Conservation (phyloP, 1,284 basidiomycete genomes). For the Wolfiporia cocos region DNA sequence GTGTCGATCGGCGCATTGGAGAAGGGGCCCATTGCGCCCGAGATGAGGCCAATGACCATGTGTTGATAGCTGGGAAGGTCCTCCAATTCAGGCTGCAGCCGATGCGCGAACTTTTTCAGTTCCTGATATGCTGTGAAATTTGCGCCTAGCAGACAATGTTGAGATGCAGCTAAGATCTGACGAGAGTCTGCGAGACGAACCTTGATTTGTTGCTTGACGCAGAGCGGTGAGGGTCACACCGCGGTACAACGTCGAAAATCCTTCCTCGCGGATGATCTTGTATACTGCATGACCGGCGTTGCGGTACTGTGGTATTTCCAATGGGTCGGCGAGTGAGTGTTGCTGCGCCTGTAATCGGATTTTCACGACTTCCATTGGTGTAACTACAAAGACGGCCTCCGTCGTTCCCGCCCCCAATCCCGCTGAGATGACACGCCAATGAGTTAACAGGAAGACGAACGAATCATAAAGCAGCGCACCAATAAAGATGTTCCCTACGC, state of each 20-base stretch:
- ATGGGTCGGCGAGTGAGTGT: constrained; percentile 94
- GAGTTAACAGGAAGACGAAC: too few species aligned
- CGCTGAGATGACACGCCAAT: constrained; percentile 14
- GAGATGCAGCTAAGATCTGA: too few species aligned
- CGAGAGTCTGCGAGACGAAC: too few species aligned
- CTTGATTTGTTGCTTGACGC: constrained; percentile 97
- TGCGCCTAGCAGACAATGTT: constrained; percentile 53
- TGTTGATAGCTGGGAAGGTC: constrained; percentile 93
- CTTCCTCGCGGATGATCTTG: constrained; percentile 93
- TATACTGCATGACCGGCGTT: constrained; percentile 97
- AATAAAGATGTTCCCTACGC: constrained; percentile 73
- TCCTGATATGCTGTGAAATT: constrained; percentile 99
- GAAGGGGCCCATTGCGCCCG: constrained; percentile 96
- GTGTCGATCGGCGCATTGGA: constrained; percentile 98
- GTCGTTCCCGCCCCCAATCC: constrained; percentile 93
- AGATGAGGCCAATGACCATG: constrained; percentile 90
- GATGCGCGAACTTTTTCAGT: constrained; percentile 80
- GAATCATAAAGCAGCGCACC: constrained; percentile 33
- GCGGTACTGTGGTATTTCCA: constrained; percentile 91
- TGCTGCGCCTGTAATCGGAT: constrained; percentile 97
- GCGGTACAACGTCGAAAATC: constrained; percentile 81
- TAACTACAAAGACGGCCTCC: constrained; percentile 92
- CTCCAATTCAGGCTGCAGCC: constrained; percentile 67
- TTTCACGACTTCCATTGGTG: constrained; percentile 99
- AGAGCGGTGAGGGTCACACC: constrained; percentile 93